Evolutionary conservation across 2,329 filamentous ascomycete genomes (phyloP), one percentile per base, ranked within the genome.

Genomic region (Ophiostoma populinum): DNA sequence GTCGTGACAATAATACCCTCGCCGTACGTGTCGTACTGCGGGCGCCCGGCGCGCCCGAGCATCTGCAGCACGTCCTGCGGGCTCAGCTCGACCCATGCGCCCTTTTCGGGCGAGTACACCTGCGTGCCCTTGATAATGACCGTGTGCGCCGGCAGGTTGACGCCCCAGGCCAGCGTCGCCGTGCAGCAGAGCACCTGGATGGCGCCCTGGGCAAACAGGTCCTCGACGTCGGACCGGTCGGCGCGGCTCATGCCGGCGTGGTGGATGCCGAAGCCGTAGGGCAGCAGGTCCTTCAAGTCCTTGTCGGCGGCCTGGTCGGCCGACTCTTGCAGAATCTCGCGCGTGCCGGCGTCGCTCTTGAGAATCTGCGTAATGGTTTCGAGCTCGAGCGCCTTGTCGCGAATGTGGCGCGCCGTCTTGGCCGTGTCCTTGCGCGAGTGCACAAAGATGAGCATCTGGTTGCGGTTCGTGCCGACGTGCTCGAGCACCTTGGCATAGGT

Each of bases 91-190:
- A 98, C 86, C 87, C 90, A 98, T 55, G 81, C 90, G 61, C 90
- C 90, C 61, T 94, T 95, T 53, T 98, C 90, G 0, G 90, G 90
- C 0, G 90, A 95, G 58, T 98, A 98, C 15, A 98, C 79, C 51
- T 93, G 85, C 1, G 90, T 98, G 37, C 90, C 90, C 58, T 98
- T 98, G 63, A 98, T 98, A 51, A 98, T 87, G 49, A 98, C 90
- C 1, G 90, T 95, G 51, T 98, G 90, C 2, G 90, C 90, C 5
- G 90, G 90, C 51, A 98, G 61, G 56, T 98, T 98, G 51, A 98
- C 90, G 72, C 90, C 90, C 90, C 90, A 98, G 17, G 90, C 90
- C 35, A 98, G 65, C n/a, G 90, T 98, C 25, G 92, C 87, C 25
- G 90, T 98, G 57, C 85, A 95, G 24, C 95, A 87, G 34, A 98